Conservation (phyloP, 148 eudicot species). For the Nyssa sinensis region DNA sequence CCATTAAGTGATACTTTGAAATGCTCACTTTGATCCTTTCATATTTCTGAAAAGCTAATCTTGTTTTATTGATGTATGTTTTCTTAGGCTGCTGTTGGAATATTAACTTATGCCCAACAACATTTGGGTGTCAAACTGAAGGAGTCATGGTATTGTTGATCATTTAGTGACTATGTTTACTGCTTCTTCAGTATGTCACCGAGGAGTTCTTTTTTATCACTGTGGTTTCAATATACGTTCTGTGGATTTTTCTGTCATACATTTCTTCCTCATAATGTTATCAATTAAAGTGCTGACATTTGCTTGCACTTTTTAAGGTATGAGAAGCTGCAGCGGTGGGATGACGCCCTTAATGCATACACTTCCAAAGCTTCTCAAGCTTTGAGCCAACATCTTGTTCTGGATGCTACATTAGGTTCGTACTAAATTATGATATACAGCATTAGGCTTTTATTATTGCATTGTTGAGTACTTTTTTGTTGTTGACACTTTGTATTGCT, state of each 20-base stretch:
- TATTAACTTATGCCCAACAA: constrained; percentile 93
- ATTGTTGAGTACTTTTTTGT: not conserved
- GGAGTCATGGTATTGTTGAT: constrained; percentile 73
- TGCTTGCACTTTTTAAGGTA: constrained; percentile 54
- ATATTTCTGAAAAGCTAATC: not conserved
- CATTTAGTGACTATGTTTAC: not conserved
- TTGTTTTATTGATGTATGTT: constrained; percentile 12
- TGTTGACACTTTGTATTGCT: not conserved
- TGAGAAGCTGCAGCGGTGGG: constrained; percentile 98
- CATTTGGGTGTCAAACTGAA: constrained; percentile 83
- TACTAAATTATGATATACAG: not conserved
- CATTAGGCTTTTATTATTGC: not conserved
- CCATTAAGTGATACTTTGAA: not conserved
- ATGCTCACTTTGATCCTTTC: constrained; percentile 4
- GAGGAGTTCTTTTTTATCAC: not conserved
- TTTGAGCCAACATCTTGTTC: constrained; percentile 56
- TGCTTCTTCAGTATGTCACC: not conserved
- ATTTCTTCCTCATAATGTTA: not conserved
- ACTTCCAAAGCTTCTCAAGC: constrained; percentile 73
- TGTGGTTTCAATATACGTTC: not conserved
- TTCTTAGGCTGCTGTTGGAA: constrained; percentile 92
- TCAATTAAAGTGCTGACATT: constrained; percentile 15
- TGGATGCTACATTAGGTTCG: constrained; percentile 94
- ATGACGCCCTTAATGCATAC: constrained; percentile 93
- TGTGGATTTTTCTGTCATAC: constrained; percentile 8